A percentile compares a stretch with the other conserved stretches of the same genome.
phyloP scores from a whole-genome alignment of 352 stramenopile genomes.

The Phytophthora colocasiae region DNA sequence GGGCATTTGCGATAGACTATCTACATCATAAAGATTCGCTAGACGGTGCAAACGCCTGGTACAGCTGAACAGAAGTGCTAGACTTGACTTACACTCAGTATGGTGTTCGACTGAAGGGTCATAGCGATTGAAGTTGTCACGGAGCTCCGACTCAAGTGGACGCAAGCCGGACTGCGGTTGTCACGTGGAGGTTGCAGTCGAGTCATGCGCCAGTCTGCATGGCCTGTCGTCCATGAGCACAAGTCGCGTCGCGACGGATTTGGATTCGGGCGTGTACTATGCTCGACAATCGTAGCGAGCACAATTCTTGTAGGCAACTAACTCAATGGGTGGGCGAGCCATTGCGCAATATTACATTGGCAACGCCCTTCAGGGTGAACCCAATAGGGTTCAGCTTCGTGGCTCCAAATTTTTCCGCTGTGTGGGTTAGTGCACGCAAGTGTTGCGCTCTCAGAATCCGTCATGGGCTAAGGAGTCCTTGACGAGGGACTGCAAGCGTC shows the following conservation, averaged over 20 bases:
- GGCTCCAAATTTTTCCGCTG: neutral
- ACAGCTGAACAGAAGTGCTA: neutral
- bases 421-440: too few relatives aligned
- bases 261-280: neutral
- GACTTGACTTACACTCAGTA: neutral
- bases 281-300: neutral
- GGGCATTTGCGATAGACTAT: too few relatives aligned
- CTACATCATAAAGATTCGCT: too few relatives aligned
- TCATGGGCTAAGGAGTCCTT: too few relatives aligned
- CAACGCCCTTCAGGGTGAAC: neutral
- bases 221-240: neutral
- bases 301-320: neutral
- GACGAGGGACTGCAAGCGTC: too few relatives aligned
- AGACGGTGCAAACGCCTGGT: too few relatives aligned
- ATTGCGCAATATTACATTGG: neutral
- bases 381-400: neutral
- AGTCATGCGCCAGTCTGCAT: neutral
- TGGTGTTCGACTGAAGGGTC: neutral
- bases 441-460: too few relatives aligned
- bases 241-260: neutral
- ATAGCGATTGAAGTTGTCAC: neutral
- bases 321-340: neutral
- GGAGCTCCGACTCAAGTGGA: too few relatives aligned
- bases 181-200: neutral
- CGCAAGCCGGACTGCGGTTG: neutral